phyloP scores from a whole-genome alignment of 805 yeast species.

The Ogataea nitratoaversa region DNA sequence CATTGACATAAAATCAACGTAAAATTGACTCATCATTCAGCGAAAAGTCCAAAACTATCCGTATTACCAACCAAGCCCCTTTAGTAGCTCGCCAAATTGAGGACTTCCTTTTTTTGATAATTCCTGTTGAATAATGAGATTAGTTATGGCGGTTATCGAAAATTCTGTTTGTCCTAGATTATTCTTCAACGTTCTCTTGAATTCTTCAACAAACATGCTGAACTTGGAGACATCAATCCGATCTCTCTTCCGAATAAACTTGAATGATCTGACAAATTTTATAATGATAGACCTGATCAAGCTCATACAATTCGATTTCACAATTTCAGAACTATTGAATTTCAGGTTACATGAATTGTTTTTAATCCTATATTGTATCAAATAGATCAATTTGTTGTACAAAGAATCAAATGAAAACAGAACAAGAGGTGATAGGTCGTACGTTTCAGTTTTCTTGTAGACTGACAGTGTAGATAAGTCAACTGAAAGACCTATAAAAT shows the following conservation, averaged over 20 bases:
- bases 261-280: constrained; percentile 18
- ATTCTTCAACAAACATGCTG: constrained; percentile 2
- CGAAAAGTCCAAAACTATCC: too few species aligned
- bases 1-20: too few species aligned
- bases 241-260: constrained; percentile 7
- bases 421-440: constrained; percentile 10
- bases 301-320: constrained; percentile 14
- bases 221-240: constrained; percentile 3
- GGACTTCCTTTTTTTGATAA: neutral
- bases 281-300: constrained; percentile 15
- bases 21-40: too few species aligned
- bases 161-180: neutral
- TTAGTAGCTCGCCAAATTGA: too few species aligned
- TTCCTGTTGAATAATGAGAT: neutral
- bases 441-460: constrained; percentile 28
- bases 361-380: constrained; percentile 31
- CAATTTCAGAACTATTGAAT: constrained; percentile 19
- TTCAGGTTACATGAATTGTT: constrained; percentile 25
- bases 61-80: too few species aligned
- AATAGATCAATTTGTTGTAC: constrained; percentile 21
- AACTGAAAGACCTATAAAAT: constrained; percentile 42
- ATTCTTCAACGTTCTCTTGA: neutral
- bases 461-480: constrained; percentile 31
- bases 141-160: neutral
- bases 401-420: constrained; percentile 16